These are phyloP conservation scores for Saccharomyces hybrid DNA, from an alignment of 1,139 yeast genomes.

Conservation along the genomic window DNA sequence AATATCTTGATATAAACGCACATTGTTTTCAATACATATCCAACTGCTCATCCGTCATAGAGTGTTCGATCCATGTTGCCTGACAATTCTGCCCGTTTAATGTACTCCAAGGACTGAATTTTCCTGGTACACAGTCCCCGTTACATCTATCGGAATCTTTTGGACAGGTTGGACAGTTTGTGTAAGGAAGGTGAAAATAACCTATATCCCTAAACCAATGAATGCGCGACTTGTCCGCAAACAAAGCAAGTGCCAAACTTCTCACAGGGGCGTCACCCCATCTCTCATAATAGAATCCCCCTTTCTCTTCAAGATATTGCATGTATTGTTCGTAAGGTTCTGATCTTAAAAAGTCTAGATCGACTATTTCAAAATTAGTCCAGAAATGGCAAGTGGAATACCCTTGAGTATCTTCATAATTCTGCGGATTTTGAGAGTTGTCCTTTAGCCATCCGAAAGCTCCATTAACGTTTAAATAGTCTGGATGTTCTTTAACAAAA, in stretches of 20 bases:
- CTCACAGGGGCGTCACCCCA: constrained; percentile 99
- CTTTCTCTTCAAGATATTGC: constrained; percentile 57
- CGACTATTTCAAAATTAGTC: constrained; percentile 89
- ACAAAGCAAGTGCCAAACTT: constrained; percentile 61
- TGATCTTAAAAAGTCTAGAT: constrained; percentile 70
- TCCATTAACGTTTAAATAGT: constrained; percentile 57
- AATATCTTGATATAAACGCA: background rate
- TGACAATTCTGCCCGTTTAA: constrained; percentile 53
- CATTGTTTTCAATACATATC: constrained; percentile 21
- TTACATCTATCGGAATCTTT: constrained; percentile 34
- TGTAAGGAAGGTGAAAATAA: constrained; percentile 74
- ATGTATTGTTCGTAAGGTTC: constrained; percentile 63
- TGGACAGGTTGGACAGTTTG: constrained; percentile 62
- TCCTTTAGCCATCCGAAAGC: constrained; percentile 72
- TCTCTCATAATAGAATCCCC: constrained; percentile 85
- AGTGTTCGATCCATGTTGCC: constrained; percentile 61
- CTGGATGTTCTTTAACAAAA: constrained; percentile 41
- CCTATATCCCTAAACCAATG: constrained; percentile 92
- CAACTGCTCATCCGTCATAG: constrained; percentile 38
- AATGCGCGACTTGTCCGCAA: constrained; percentile 60
- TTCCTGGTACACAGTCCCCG: constrained; percentile 39
- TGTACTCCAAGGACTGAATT: constrained; percentile 37
- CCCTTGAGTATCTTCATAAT: constrained; percentile 34
- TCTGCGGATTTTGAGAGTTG: constrained; percentile 39
- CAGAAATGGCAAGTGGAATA: constrained; percentile 91